These are phyloP conservation scores for Arabidopsis thaliana DNA, from an alignment of 345 rosid species.

Conservation along the genomic window DNA sequence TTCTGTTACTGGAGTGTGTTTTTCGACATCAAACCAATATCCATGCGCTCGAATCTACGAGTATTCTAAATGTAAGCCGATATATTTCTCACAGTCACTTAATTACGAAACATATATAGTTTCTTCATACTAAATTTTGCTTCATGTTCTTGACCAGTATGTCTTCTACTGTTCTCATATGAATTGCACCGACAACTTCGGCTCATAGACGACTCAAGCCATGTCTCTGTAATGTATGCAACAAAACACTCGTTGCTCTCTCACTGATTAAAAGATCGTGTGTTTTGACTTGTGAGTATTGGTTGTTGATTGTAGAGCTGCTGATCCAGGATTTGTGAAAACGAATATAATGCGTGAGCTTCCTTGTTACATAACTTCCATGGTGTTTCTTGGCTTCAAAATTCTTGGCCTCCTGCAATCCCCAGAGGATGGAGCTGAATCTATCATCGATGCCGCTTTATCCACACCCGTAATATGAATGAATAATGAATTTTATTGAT, in stretches of 20 bases:
- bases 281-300: conserved; percentile 14
- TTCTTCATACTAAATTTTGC: background rate
- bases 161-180: conserved; percentile 74
- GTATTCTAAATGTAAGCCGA: conserved; percentile 76
- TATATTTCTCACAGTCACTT: background rate
- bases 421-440: conserved; percentile 59
- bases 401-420: conserved; percentile 65
- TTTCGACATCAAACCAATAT: conserved; percentile 52
- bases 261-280: background rate
- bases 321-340: conserved; percentile 76
- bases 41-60: conserved; percentile 65
- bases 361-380: conserved; percentile 55
- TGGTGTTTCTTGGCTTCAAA: conserved; percentile 49
- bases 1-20: conserved; percentile 58
- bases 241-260: background rate
- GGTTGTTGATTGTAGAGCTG: conserved; percentile 56
- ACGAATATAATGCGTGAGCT: conserved; percentile 85
- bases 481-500: no score
- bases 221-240: conserved; percentile 72
- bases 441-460: conserved; percentile 80
- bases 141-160: conserved; percentile 57
- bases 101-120: background rate
- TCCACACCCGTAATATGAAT: conserved; percentile 53
- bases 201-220: conserved; percentile 52
- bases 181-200: conserved; percentile 69